Conservation (phyloP, 768 basidiomycete species). For the Boletus tomentosulus region DNA sequence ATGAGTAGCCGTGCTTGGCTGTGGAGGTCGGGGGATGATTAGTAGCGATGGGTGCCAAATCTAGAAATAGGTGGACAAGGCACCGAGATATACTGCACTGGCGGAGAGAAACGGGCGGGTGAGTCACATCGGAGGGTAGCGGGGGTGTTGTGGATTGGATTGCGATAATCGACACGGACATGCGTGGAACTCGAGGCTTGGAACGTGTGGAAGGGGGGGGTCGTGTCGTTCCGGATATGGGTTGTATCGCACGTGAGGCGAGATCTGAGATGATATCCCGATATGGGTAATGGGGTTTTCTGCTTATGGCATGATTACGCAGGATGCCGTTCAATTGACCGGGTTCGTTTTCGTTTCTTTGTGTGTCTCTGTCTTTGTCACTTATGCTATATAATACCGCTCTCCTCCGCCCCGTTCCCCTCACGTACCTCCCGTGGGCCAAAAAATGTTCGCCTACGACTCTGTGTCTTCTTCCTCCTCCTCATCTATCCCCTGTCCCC, state of each 20-base stretch:
- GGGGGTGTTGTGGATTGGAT: constrained; percentile 11
- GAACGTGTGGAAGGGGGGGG: constrained; percentile 25
- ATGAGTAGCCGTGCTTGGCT: background rate
- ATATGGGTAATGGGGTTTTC: constrained; percentile 11
- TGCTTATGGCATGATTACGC: constrained; percentile 29
- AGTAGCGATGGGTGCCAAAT: constrained; percentile 5
- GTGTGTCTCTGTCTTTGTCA: constrained; percentile 29
- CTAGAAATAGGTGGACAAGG: constrained; percentile 8
- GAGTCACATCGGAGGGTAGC: constrained; percentile 8
- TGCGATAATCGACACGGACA: constrained; percentile 30
- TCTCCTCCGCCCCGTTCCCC: constrained; percentile 10
- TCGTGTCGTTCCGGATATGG: constrained; percentile 9
- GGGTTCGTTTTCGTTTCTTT: constrained; percentile 27
- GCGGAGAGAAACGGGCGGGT: constrained; percentile 5
- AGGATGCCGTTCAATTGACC: constrained; percentile 22
- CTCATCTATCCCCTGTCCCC: constrained; percentile 13
- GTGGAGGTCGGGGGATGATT: constrained; percentile 11
- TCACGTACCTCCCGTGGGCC: background rate
- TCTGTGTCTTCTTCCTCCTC: constrained; percentile 16
- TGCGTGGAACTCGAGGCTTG: constrained; percentile 28
- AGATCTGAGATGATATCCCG: constrained; percentile 29
- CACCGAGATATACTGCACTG: constrained; percentile 13
- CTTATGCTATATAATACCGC: constrained; percentile 30
- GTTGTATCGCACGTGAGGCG: constrained; percentile 21
- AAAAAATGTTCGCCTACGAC: constrained; percentile 18